Conservation (phyloP, 2,329 filamentous ascomycete species). For the Claviceps fusiformis region DNA sequence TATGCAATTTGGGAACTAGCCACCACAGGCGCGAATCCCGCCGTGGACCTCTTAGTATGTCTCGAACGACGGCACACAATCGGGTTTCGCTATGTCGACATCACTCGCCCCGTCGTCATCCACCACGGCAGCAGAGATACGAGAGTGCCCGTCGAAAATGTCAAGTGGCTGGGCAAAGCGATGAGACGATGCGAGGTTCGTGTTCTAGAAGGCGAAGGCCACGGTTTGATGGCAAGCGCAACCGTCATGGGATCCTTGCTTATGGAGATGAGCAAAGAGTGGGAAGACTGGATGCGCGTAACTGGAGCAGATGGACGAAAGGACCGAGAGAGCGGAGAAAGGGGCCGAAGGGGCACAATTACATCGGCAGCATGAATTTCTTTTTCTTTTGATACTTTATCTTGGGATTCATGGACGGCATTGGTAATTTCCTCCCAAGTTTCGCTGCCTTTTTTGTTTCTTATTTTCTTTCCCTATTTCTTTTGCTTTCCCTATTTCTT, state of each 20-base stretch:
- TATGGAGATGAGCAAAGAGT: slow-evolving; percentile 86
- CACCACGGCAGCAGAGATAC: slow-evolving; percentile 87
- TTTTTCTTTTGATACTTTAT: too few species aligned
- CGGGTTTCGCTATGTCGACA: slow-evolving; percentile 93
- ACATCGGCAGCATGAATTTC: slow-evolving; percentile 3
- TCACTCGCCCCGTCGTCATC: slow-evolving; percentile 80
- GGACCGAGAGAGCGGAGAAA: slow-evolving; percentile 20
- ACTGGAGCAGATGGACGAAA: slow-evolving; percentile 29
- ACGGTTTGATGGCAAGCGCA: slow-evolving; percentile 91
- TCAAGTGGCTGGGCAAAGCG: slow-evolving; percentile 83
- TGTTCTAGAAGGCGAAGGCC: slow-evolving; percentile 80
- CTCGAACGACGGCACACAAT: slow-evolving; percentile 83
- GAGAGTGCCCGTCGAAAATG: slow-evolving; percentile 87
- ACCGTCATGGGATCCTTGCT: slow-evolving; percentile 87
- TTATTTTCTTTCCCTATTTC: not conserved
- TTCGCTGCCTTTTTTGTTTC: not conserved
- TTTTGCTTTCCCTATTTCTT: too few species aligned
- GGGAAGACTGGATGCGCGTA: slow-evolving; percentile 71
- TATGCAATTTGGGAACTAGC: slow-evolving; percentile 91
- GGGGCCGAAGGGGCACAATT: slow-evolving; percentile 16
- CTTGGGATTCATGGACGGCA: not conserved
- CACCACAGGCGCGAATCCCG: slow-evolving; percentile 82
- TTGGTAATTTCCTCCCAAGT: not conserved
- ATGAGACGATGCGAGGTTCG: slow-evolving; percentile 91
- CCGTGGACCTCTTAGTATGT: slow-evolving; percentile 84